A percentile compares a stretch with the other conserved stretches of the same genome.
These are phyloP conservation scores for Ascochyta rabiei DNA, from an alignment of 2,329 filamentous ascomycete species.

Conservation along the genomic window DNA sequence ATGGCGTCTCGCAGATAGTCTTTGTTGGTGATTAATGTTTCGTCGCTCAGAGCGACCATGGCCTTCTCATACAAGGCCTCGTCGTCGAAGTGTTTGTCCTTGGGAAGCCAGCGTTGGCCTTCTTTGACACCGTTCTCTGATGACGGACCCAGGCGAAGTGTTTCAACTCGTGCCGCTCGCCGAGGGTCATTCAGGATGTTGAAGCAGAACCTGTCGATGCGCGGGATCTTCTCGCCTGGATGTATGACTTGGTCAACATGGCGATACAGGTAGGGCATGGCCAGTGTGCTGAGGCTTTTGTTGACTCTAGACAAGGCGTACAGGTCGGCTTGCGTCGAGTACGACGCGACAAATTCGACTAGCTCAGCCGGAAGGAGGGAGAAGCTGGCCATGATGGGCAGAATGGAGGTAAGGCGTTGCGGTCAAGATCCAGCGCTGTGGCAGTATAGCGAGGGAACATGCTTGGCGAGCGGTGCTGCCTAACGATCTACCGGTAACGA, in stretches of 20 bases:
- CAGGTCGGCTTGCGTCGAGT: constrained; percentile 26
- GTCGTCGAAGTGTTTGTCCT: constrained; percentile 22
- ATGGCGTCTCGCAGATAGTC: constrained; percentile 29
- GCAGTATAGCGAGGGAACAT: neutral
- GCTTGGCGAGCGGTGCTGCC: neutral
- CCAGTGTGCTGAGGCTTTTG: constrained; percentile 19
- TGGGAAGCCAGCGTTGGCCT: constrained; percentile 26
- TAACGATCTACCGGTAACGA: neutral
- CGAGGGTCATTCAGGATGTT: constrained; percentile 24
- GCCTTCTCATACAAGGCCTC: constrained; percentile 17
- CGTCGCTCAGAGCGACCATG: constrained; percentile 17
- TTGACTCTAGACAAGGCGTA: constrained; percentile 22
- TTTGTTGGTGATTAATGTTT: constrained; percentile 21
- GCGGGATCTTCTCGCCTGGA: constrained; percentile 23
- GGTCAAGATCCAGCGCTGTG: neutral
- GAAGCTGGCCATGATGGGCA: constrained; percentile 26
- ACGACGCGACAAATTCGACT: constrained; percentile 29
- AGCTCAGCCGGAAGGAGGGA: constrained; percentile 31
- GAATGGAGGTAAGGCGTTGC: neutral
- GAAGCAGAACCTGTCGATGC: constrained; percentile 35
- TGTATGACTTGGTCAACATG: constrained; percentile 32
- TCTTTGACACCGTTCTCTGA: constrained; percentile 16
- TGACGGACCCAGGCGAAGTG: constrained; percentile 28
- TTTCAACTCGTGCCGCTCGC: constrained; percentile 26
- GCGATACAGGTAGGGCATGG: constrained; percentile 29